phyloP scores from a whole-genome alignment of 305 asterid species.

The Nicotiana rustica region DNA sequence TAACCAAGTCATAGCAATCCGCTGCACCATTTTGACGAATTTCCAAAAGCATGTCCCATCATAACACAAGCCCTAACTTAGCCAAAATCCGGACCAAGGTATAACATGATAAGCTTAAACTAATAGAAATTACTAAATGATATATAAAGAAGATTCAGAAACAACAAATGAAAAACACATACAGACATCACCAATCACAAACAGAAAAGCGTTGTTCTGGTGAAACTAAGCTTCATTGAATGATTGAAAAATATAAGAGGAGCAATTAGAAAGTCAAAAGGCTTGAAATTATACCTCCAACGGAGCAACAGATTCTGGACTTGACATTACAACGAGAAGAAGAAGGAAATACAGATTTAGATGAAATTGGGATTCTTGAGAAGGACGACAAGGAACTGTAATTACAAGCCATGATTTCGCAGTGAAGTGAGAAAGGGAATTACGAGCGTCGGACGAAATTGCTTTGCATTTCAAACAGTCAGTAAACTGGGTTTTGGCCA shows the following conservation, averaged over 20 bases:
- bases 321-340: constrained; percentile 38
- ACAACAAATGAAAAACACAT: not conserved
- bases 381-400: constrained; percentile 44
- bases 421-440: not conserved
- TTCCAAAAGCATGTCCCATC: not conserved
- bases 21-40: not conserved
- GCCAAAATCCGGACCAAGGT: not conserved
- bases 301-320: constrained; percentile 43
- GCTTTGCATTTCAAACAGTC: not conserved
- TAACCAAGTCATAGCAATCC: not conserved
- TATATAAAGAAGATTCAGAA: too few relatives aligned
- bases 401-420: constrained; percentile 40
- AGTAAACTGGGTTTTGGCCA: not conserved
- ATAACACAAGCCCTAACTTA: not conserved
- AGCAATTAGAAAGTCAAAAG: not conserved
- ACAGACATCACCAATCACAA: not conserved
- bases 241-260: not conserved
- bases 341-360: constrained; percentile 38
- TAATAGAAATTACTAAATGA: not conserved
- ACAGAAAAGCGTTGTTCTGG: constrained; percentile 9
- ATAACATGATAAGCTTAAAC: not conserved
- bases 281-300: constrained; percentile 43
- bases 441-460: not conserved
- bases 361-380: constrained; percentile 34
- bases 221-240: not conserved